Conservation (phyloP, 805 yeast species). For the Ogataea polymorpha region DNA sequence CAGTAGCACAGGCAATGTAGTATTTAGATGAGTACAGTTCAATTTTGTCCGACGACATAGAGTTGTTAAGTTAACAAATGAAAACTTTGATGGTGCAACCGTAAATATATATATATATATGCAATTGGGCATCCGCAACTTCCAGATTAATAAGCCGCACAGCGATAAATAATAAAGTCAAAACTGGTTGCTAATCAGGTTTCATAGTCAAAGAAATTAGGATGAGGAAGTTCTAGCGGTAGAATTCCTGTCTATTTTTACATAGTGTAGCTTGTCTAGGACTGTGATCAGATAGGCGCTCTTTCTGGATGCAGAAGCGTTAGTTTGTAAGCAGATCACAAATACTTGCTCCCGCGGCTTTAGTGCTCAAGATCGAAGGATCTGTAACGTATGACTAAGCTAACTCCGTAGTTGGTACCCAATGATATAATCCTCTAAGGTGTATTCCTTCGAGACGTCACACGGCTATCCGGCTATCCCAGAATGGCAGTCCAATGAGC, state of each 20-base stretch:
- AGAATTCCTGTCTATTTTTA: too few species aligned
- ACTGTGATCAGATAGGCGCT: too few species aligned
- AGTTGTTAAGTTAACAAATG: not conserved
- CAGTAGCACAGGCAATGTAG: slow-evolving; percentile 70
- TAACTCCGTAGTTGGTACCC: too few species aligned
- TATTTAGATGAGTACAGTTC: slow-evolving; percentile 59
- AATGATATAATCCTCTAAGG: too few species aligned
- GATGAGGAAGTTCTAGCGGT: not conserved
- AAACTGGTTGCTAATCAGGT: not conserved
- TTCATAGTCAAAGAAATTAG: not conserved
- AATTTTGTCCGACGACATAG: slow-evolving; percentile 33
- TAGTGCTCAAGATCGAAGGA: not conserved
- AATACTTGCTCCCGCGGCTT: not conserved
- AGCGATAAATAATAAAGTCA: not conserved
- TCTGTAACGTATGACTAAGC: not conserved
- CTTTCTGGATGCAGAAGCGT: too few species aligned
- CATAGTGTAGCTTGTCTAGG: too few species aligned
- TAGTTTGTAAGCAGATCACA: not conserved
- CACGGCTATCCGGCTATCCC: too few species aligned
- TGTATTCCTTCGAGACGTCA: too few species aligned
- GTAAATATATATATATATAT: not conserved
- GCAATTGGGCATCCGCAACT: slow-evolving; percentile 6
- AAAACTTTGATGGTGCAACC: not conserved
- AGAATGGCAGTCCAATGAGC: too few species aligned
- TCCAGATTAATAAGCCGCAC: slow-evolving; percentile 9